These are phyloP conservation scores for Fusarium brachygibbosum DNA, from an alignment of 2,329 filamentous ascomycete genomes.

Conservation along the genomic window DNA sequence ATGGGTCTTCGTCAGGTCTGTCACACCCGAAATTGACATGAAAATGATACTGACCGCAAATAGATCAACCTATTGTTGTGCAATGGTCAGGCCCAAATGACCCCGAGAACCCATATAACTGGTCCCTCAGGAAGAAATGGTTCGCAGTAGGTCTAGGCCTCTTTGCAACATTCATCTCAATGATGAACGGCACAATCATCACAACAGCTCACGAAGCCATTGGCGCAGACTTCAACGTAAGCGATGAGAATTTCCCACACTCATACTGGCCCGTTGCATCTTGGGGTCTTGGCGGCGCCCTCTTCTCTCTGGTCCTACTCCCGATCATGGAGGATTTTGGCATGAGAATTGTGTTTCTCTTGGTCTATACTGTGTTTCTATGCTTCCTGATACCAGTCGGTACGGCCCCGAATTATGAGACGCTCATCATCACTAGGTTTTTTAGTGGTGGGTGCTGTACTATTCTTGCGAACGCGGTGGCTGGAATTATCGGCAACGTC, in stretches of 20 bases:
- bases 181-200: slow-evolving; percentile 41
- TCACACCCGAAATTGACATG: fast-evolving
- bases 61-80: slow-evolving; percentile 13
- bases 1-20: slow-evolving; percentile 2
- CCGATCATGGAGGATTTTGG: slow-evolving; percentile 38
- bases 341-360: slow-evolving; percentile 26
- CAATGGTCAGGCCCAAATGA: slow-evolving; percentile 26
- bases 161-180: slow-evolving; percentile 26
- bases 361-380: slow-evolving; percentile 15
- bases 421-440: slow-evolving; percentile 24
- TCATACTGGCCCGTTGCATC: slow-evolving; percentile 38
- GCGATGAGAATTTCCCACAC: slow-evolving; percentile 24
- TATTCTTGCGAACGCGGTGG: slow-evolving; percentile 11
- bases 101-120: slow-evolving; percentile 30
- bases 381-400: slow-evolving; percentile 30
- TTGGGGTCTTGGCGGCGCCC: slow-evolving; percentile 21
- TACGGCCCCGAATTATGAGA: slow-evolving; percentile 22
- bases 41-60: background rate
- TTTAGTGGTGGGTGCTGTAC: slow-evolving; percentile 34
- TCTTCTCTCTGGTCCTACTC: slow-evolving; percentile 23
- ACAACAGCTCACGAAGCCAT: slow-evolving; percentile 31
- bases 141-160: slow-evolving; percentile 24
- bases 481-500: slow-evolving; percentile 18
- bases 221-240: slow-evolving; percentile 15
- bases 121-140: slow-evolving; percentile 33